Percentiles rank a stretch among this genome's conserved stretches.
Evolutionary conservation across 495 filamentous ascomycete species (phyloP).

Genomic region (Aspergillus indologenus): DNA sequence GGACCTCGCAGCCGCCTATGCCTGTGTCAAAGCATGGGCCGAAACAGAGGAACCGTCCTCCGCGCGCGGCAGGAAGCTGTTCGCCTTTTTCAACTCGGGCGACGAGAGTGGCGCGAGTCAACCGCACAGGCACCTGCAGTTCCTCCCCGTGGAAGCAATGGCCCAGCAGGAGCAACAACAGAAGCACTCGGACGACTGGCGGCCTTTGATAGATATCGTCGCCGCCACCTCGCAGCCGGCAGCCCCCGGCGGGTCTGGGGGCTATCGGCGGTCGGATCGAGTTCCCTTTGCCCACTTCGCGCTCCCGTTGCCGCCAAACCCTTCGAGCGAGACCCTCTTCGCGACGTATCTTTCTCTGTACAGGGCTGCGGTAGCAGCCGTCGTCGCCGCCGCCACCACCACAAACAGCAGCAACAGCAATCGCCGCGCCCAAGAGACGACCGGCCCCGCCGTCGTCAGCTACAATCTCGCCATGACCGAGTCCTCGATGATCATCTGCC

Average conservation of each 20-base stretch:
- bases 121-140: slow-evolving; percentile 75
- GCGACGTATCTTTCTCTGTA: slow-evolving; percentile 54
- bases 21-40: slow-evolving; percentile 63
- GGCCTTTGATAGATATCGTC: slow-evolving; percentile 53
- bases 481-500: slow-evolving; percentile 64
- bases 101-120: slow-evolving; percentile 74
- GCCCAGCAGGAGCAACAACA: slow-evolving; percentile 22
- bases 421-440: slow-evolving; percentile 8
- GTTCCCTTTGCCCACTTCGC: slow-evolving; percentile 56
- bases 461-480: slow-evolving; percentile 80
- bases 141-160: slow-evolving; percentile 71
- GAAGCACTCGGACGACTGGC: slow-evolving; percentile 44
- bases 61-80: slow-evolving; percentile 45
- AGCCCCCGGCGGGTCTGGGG: slow-evolving; percentile 14
- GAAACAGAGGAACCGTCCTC: slow-evolving; percentile 10
- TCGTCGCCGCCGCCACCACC: slow-evolving; percentile 8
- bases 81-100: slow-evolving; percentile 83
- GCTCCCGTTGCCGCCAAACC: slow-evolving; percentile 36
- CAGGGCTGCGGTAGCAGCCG: slow-evolving; percentile 42
- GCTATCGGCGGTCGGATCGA: slow-evolving; percentile 26
- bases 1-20: slow-evolving; percentile 64
- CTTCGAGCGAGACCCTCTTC: slow-evolving; percentile 40
- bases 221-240: slow-evolving; percentile 22
- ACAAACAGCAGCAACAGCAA: slow-evolving; percentile 21
- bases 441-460: slow-evolving; percentile 57